Base-by-base conservation (phyloP, 208 protist species). In the Crithidia brevicula region DNA sequence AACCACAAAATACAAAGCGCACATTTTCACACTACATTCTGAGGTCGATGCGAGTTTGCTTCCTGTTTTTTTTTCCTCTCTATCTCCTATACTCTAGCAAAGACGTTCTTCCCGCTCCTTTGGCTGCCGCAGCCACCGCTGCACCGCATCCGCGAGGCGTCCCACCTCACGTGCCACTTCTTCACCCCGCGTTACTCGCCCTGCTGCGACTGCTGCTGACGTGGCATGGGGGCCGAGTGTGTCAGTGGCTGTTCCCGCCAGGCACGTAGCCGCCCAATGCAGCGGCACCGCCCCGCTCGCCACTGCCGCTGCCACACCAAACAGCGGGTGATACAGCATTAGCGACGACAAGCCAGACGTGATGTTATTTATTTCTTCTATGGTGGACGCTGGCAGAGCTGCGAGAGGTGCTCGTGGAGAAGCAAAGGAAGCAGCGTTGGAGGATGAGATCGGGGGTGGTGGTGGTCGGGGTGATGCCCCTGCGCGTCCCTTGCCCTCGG, bases 241-340 rank as follows among this genome's bases (percentile, higher is more conserved):
- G 22, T 7, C 2, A 1, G 11, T n/a, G 15, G 4, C 28, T n/a
- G 36, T 34, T 15, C 61, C 49, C 0, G 7, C 51, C 18, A 83
- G 50, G 38, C 58, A 63, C 27, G 49, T 45, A 13, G 56, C 70
- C 15, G 67, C 82, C 77, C 77, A 83, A 7, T 42, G 36, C 22
- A 75, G 42, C 33, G 53, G 45, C 28, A 87, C 69, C 0, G 53
- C 66, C 4, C 59, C 71, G 49, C 66, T 57, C 50, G 71, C 61
- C 42, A 79, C 69, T 18, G 67, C 74, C 20, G 76, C 67, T 13
- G 77, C 82, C 15, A 77, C 58, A 22, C 82, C 82, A 52, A 87
- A 83, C 18, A 83, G 61, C 18, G 77, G 82, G 38, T 79, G 71
- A 15, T 40, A 51, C 49, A 56, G 18, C 53, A 87, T 73, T 42